Evolutionary conservation across 2,329 filamentous ascomycete species (phyloP), one percentile per base, ranked within the genome.

Genomic region (Fusarium sp.): DNA sequence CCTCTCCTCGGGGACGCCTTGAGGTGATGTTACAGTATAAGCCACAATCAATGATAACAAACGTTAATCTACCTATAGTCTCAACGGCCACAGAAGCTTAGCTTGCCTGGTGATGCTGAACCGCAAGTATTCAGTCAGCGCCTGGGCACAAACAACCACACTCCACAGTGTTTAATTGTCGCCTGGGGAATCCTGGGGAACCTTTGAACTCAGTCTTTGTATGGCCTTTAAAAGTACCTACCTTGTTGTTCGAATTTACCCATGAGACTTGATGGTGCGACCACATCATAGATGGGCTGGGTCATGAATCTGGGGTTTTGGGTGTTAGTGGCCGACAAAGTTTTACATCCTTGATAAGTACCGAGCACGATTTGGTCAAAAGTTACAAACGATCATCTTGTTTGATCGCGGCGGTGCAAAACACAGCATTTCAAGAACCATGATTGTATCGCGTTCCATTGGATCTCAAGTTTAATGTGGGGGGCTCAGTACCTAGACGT

Each of bases 41-140:
- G 63, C 64, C 56, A 62, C 70, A 68, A 42, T 63, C 54, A 61
- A 63, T 73, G 65, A 71, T 68, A 62, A 62, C 41, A 63, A 41
- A 30, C 31, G 47, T 36, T 45, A 54, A 54, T 50, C 47, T 30
- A 47, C 26, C 26, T 33, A n/a, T 39, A 39, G 24, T n/a, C 35
- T 28, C 20, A 30, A 30, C 33, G 33, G 33, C 35, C 50, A 54
- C n/a, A n/a, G 31, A 54, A 30, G 35, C 24, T 14, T 18, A 22
- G 20, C 33, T 30, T 30, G 33, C 33, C 50, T 39, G 28, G 35
- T 54, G 26, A 54, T 39, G 14, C 50, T 39, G 24, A 18, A 28
- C n/a, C 24, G 31, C 48, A 53, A 54, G 22, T 18, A 39, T 39
- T 38, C 33, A 39, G 35, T 11, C 33, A 39, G 35, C 7, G 50